phyloP scores from a whole-genome alignment of 2,329 filamentous ascomycete species.

The Dothistroma septosporum region DNA sequence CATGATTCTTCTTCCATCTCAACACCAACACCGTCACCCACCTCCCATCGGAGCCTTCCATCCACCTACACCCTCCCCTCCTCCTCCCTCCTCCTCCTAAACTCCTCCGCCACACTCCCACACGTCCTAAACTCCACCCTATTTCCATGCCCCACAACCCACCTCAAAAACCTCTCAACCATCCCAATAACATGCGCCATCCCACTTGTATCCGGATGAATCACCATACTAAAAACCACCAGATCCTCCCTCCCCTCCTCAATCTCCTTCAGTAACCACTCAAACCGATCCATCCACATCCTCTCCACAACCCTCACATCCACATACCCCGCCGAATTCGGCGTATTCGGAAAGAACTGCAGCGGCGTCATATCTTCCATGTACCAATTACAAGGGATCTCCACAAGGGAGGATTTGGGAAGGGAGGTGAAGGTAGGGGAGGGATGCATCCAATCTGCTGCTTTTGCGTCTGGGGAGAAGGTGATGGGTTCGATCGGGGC shows the following conservation, averaged over 20 bases:
- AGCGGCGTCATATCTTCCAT: conserved; percentile 51
- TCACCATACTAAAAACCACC: conserved; percentile 50
- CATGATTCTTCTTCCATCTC: neutral
- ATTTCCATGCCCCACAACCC: conserved; percentile 46
- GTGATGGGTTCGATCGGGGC: conserved; percentile 41
- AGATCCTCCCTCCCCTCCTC: conserved; percentile 30
- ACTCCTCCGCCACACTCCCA: conserved; percentile 42
- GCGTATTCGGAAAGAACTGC: conserved; percentile 44
- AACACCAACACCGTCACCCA: no score
- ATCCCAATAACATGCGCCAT: conserved; percentile 60
- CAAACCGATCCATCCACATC: conserved; percentile 59
- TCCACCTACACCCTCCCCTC: no score
- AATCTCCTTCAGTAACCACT: conserved; percentile 43
- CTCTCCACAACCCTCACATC: conserved; percentile 54
- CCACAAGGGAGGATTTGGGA: conserved; percentile 37
- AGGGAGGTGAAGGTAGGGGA: conserved; percentile 33
- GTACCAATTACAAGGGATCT: conserved; percentile 51
- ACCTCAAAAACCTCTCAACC: conserved; percentile 50
- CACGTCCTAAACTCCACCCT: conserved; percentile 47
- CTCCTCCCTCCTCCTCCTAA: neutral
- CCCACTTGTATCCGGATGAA: conserved; percentile 58
- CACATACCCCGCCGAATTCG: conserved; percentile 57
- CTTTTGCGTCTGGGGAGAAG: conserved; percentile 37
- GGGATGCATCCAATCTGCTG: conserved; percentile 46
- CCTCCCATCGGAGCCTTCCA: no score